Evolutionary conservation across 2,329 filamentous ascomycete genomes (phyloP).

Genomic region (Fusarium heterosporum): DNA sequence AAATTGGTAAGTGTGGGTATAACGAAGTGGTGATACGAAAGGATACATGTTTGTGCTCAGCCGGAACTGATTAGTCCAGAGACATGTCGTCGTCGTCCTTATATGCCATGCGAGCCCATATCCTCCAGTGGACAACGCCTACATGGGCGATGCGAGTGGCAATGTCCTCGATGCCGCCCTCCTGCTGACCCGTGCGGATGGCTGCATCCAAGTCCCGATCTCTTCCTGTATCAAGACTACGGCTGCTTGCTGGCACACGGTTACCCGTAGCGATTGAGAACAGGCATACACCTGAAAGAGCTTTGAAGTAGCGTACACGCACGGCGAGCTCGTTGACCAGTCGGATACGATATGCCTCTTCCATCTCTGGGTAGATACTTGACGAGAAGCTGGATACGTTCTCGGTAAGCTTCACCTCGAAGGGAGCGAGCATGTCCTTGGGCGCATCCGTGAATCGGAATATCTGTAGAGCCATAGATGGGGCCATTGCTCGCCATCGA

Average conservation of each 20-base stretch:
- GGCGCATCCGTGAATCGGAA: slow-evolving; percentile 67
- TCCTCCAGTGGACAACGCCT: slow-evolving; percentile 87
- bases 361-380: slow-evolving; percentile 61
- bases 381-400: slow-evolving; percentile 59
- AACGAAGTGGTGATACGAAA: slow-evolving; percentile 29
- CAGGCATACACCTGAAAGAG: slow-evolving; percentile 63
- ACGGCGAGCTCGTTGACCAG: slow-evolving; percentile 61
- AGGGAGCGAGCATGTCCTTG: slow-evolving; percentile 58
- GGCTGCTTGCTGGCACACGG: slow-evolving; percentile 56
- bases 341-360: slow-evolving; percentile 62
- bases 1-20: slow-evolving; percentile 33
- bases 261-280: slow-evolving; percentile 68
- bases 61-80: slow-evolving; percentile 45
- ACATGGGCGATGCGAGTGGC: slow-evolving; percentile 85
- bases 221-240: slow-evolving; percentile 50
- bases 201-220: slow-evolving; percentile 52
- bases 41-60: slow-evolving; percentile 16
- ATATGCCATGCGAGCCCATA: slow-evolving; percentile 85
- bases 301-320: slow-evolving; percentile 65
- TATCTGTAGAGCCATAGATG: slow-evolving; percentile 68
- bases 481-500: slow-evolving; percentile 65
- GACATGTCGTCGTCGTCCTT: slow-evolving; percentile 55
- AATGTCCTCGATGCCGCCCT: slow-evolving; percentile 72
- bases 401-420: slow-evolving; percentile 62
- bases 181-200: slow-evolving; percentile 60